Evolutionary conservation across 2,329 filamentous ascomycete genomes (phyloP).

Genomic region (Escovopsis weberi): DNA sequence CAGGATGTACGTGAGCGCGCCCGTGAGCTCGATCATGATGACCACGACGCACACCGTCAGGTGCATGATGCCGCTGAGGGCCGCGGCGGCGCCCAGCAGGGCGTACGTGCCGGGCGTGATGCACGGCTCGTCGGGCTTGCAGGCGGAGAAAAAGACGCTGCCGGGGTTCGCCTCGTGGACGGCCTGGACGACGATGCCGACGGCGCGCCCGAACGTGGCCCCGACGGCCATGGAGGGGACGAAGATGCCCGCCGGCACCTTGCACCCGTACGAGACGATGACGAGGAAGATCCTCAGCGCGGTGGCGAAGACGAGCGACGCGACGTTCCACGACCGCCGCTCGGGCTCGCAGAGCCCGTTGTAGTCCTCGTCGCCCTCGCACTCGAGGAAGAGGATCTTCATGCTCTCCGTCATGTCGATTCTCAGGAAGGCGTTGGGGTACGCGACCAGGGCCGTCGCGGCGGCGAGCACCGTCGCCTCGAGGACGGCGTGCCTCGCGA

Average conservation of each 20-base stretch:
- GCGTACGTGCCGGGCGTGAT: conserved; percentile 97
- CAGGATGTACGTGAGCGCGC: conserved; percentile 91
- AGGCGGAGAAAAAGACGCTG: conserved; percentile 75
- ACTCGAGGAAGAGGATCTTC: conserved; percentile 93
- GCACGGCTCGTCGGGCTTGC: conserved; percentile 81
- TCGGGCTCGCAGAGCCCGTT: conserved; percentile 72
- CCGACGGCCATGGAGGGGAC: conserved; percentile 97
- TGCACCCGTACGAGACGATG: conserved; percentile 93
- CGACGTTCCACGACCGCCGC: conserved; percentile 62
- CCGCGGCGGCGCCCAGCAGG: conserved; percentile 82
- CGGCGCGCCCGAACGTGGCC: conserved; percentile 79
- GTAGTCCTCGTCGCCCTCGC: conserved; percentile 77
- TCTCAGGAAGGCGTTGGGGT: conserved; percentile 84
- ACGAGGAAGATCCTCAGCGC: conserved; percentile 70
- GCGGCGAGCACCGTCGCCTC: conserved; percentile 76
- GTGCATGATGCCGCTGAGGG: conserved; percentile 94
- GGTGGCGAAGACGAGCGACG: conserved; percentile 67
- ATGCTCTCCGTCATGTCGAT: conserved; percentile 99
- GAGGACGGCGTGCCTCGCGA: conserved; percentile 67
- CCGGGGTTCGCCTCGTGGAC: conserved; percentile 72
- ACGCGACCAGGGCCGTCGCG: conserved; percentile 82
- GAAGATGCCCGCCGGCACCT: conserved; percentile 94
- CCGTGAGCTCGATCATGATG: conserved; percentile 98
- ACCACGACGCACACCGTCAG: conserved; percentile 93
- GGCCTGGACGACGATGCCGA: conserved; percentile 89